Conservation (phyloP, 2,329 filamentous ascomycete species). For the Xylaria sp. region DNA sequence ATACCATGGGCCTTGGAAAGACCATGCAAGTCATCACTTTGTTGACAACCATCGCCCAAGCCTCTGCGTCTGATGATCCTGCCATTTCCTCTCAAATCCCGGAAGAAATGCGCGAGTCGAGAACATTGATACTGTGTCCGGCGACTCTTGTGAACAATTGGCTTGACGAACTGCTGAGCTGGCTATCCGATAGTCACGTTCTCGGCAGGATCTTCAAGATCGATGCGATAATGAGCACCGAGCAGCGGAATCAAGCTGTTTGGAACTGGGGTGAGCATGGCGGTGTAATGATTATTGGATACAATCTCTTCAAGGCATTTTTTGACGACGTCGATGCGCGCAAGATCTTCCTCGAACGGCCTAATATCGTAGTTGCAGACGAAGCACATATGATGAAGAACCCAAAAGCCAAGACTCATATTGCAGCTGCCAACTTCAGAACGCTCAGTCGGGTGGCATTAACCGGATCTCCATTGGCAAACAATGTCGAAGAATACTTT, state of each 20-base stretch:
- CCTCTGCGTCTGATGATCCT: constrained; percentile 67
- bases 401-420: constrained; percentile 59
- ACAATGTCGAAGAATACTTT: constrained; percentile 85
- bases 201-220: constrained; percentile 68
- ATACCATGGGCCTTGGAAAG: constrained; percentile 93
- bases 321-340: constrained; percentile 40
- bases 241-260: constrained; percentile 59
- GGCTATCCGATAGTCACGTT: constrained; percentile 65
- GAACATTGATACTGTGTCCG: constrained; percentile 80
- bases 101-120: constrained; percentile 66
- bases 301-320: constrained; percentile 69
- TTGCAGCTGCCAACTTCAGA: constrained; percentile 66
- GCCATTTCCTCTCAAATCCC: constrained; percentile 74
- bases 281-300: constrained; percentile 82
- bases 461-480: constrained; percentile 87
- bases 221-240: constrained; percentile 52
- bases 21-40: constrained; percentile 91
- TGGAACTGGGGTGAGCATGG: constrained; percentile 69
- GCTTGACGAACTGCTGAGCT: constrained; percentile 78
- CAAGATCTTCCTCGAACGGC: constrained; percentile 63
- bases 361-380: constrained; percentile 82
- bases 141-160: constrained; percentile 82
- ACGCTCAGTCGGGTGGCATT: constrained; percentile 81
- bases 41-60: constrained; percentile 77
- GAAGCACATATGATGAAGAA: constrained; percentile 88